Percentiles rank a stretch among this genome's conserved stretches.
phyloP scores from a whole-genome alignment of 352 stramenopile species.

The Phytopythium boreale region DNA sequence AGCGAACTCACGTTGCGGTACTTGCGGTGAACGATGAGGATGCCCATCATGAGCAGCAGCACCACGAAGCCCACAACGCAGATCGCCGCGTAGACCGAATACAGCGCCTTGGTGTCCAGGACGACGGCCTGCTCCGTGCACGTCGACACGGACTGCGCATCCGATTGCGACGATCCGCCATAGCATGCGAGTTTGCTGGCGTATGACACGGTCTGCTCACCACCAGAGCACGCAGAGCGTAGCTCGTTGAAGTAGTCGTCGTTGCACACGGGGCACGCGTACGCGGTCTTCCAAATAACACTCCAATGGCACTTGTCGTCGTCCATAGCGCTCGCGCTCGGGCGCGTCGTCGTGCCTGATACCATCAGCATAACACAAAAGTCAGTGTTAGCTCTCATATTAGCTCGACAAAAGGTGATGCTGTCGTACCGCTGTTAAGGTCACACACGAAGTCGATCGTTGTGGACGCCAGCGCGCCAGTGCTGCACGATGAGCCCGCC shows the following conservation, averaged over 20 bases:
- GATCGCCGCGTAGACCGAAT: conserved; percentile 67
- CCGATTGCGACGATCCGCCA: conserved; percentile 36
- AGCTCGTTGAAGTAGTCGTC: conserved; percentile 60
- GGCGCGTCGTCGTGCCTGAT: conserved; percentile 46
- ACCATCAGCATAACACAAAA: background rate
- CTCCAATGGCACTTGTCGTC: conserved; percentile 51
- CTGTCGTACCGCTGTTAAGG: conserved; percentile 45
- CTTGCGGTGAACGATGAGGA: conserved; percentile 74
- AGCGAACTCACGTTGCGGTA: conserved; percentile 47
- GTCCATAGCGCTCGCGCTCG: conserved; percentile 27
- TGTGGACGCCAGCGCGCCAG: conserved; percentile 43
- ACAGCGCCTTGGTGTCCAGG: conserved; percentile 64
- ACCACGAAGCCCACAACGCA: conserved; percentile 63
- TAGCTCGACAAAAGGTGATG: background rate
- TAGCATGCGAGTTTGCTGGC: conserved; percentile 55
- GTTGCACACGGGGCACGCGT: conserved; percentile 66
- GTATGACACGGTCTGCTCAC: conserved; percentile 62
- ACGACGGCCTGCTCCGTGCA: conserved; percentile 67
- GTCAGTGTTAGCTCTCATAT: background rate
- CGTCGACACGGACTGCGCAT: conserved; percentile 45
- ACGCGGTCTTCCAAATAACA: conserved; percentile 66
- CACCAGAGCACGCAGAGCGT: conserved; percentile 52
- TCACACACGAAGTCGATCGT: conserved; percentile 71
- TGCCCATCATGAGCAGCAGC: conserved; percentile 57
- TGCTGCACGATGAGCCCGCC: conserved; percentile 44